Evolutionary conservation across 2,329 filamentous ascomycete genomes (phyloP).

Genomic region (Scleromitrula shiraiana): DNA sequence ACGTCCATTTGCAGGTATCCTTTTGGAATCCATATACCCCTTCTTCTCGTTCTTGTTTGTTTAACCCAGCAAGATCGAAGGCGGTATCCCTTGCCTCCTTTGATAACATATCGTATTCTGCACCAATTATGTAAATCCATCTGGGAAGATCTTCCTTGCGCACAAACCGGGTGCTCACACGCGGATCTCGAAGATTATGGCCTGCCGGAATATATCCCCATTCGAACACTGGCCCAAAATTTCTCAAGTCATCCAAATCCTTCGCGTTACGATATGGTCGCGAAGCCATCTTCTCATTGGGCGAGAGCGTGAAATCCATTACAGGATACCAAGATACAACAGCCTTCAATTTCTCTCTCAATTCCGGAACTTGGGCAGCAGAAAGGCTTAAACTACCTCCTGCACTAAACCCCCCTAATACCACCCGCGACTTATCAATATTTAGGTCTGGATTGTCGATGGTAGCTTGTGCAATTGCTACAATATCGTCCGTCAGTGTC

Average conservation of each 20-base stretch:
- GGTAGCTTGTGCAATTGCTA: slow-evolving; percentile 35
- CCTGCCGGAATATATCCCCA: slow-evolving; percentile 21
- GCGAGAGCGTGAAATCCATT: slow-evolving; percentile 33
- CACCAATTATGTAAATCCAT: slow-evolving; percentile 15
- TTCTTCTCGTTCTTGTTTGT: slow-evolving; percentile 5
- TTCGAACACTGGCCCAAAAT: slow-evolving; percentile 17
- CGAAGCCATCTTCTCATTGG: slow-evolving; percentile 25
- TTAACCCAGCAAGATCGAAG: slow-evolving; percentile 13
- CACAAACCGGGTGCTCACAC: slow-evolving; percentile 20
- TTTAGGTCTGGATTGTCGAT: slow-evolving; percentile 38
- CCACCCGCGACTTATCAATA: slow-evolving; percentile 36
- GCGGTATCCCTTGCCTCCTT: slow-evolving; percentile 15
- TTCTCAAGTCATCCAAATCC: slow-evolving; percentile 13
- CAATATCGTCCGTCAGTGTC: slow-evolving; percentile 36
- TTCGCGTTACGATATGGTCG: slow-evolving; percentile 29
- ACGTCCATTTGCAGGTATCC: slow-evolving; percentile 15
- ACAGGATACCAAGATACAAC: slow-evolving; percentile 39
- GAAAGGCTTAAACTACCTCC: slow-evolving; percentile 42
- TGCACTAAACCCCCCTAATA: slow-evolving; percentile 42
- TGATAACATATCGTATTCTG: slow-evolving; percentile 17
- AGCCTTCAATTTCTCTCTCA: slow-evolving; percentile 30
- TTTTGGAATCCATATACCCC: slow-evolving; percentile 15
- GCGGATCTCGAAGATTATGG: slow-evolving; percentile 22
- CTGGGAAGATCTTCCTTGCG: slow-evolving; percentile 18
- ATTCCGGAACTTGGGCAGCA: slow-evolving; percentile 33